These are phyloP conservation scores for Torulaspora delbrueckii DNA, from an alignment of 805 yeast species.

Conservation along the genomic window DNA sequence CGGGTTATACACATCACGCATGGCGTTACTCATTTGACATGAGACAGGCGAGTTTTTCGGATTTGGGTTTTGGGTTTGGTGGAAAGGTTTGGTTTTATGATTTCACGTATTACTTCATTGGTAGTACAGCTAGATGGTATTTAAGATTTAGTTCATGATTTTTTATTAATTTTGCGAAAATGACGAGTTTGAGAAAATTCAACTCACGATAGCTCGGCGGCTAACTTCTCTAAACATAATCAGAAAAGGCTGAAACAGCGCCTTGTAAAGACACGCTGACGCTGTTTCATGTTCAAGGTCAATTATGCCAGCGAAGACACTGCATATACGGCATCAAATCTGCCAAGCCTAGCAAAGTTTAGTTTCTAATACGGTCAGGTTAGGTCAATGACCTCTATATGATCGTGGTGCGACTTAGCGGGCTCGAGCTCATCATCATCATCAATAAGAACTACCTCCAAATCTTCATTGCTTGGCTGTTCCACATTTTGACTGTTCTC, in stretches of 20 bases:
- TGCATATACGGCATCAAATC: no score
- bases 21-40: not conserved
- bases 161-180: not conserved
- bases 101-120: not conserved
- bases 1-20: not conserved
- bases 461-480: slow-evolving; percentile 19
- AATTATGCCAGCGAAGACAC: no score
- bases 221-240: not conserved
- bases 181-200: not conserved
- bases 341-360: no score
- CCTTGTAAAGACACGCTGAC: no score
- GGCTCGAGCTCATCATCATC: slow-evolving; percentile 11
- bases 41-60: not conserved
- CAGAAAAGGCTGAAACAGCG: no score
- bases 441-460: slow-evolving; percentile 17
- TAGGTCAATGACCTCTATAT: slow-evolving; percentile 19
- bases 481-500: slow-evolving; percentile 7
- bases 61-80: not conserved
- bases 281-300: no score
- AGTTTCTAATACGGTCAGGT: slow-evolving; percentile 6
- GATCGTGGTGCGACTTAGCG: not conserved
- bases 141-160: slow-evolving; percentile 1
- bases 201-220: not conserved
- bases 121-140: slow-evolving; percentile 5
- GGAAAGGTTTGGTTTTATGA: not conserved